phyloP scores from a whole-genome alignment of 2,329 filamentous ascomycete species.

The Sarocladium strictum region DNA sequence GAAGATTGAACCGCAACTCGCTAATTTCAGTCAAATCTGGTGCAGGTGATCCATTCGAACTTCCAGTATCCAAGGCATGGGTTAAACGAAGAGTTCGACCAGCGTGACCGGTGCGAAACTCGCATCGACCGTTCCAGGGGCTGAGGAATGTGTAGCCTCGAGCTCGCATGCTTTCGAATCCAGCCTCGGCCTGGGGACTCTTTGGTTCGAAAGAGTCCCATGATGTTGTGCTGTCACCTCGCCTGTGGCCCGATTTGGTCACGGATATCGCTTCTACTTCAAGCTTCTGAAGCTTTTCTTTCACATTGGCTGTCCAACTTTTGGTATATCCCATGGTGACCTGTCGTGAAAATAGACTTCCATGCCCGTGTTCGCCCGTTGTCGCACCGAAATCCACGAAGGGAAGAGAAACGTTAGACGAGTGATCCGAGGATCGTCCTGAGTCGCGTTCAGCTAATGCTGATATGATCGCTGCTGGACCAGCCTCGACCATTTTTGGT shows the following conservation, averaged over 20 bases:
- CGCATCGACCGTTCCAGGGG: conserved; percentile 82
- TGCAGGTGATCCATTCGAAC: neutral
- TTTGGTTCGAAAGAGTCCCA: conserved; percentile 17
- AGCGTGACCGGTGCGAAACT: conserved; percentile 72
- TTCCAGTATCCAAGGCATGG: conserved; percentile 54
- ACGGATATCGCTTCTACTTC: conserved; percentile 18
- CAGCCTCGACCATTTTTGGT: conserved; percentile 27
- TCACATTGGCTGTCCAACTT: conserved; percentile 41
- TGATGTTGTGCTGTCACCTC: conserved; percentile 19
- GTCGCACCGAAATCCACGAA: conserved; percentile 11
- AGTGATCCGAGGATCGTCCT: neutral
- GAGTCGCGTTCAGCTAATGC: conserved; percentile 5
- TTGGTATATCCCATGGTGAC: conserved; percentile 53
- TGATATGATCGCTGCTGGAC: conserved; percentile 5
- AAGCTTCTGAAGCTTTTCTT: conserved; percentile 36
- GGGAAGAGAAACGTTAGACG: conserved; percentile 8
- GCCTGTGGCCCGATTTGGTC: conserved; percentile 19
- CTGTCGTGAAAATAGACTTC: conserved; percentile 40
- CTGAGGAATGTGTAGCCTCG: conserved; percentile 73
- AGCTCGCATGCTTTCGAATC: conserved; percentile 40
- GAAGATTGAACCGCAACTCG: conserved; percentile 87
- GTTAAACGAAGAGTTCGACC: conserved; percentile 71
- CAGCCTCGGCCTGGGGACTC: conserved; percentile 25
- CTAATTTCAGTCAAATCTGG: conserved; percentile 46
- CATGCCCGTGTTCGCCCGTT: conserved; percentile 1